Evolutionary conservation across 257 asterid genomes (phyloP).

Genomic region (Avicennia marina): DNA sequence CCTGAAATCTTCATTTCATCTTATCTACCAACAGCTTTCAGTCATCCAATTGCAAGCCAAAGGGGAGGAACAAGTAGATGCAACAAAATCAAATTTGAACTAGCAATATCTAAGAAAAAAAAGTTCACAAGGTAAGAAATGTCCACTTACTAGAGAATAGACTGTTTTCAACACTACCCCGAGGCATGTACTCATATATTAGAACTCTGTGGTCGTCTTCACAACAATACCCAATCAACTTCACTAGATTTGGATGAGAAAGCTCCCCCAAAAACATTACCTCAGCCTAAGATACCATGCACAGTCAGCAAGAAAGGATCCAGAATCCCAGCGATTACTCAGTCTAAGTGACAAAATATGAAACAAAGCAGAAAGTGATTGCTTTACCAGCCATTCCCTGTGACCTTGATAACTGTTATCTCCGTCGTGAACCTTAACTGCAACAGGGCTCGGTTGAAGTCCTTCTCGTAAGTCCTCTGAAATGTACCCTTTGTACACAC

Average conservation of each 20-base stretch:
- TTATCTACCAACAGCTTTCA: too few relatives aligned
- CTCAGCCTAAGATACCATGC: constrained; percentile 42
- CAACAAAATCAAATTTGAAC: too few relatives aligned
- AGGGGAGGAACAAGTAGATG: too few relatives aligned
- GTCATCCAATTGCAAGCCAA: too few relatives aligned
- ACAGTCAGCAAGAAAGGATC: neutral
- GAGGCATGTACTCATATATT: constrained; percentile 54
- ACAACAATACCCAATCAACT: constrained; percentile 64
- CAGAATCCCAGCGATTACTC: too few relatives aligned
- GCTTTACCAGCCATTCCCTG: constrained; percentile 88
- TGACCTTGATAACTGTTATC: constrained; percentile 93
- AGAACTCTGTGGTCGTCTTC: constrained; percentile 58
- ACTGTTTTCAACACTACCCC: constrained; percentile 64
- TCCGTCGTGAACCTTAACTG: constrained; percentile 92
- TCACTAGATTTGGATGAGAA: constrained; percentile 65
- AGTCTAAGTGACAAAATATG: too few relatives aligned
- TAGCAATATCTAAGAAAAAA: neutral
- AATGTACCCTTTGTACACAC: constrained; percentile 76
- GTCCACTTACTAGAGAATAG: constrained; percentile 50
- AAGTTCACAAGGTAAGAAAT: constrained; percentile 1
- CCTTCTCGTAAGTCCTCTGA: constrained; percentile 43
- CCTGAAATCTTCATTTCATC: too few relatives aligned
- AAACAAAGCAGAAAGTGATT: too few relatives aligned
- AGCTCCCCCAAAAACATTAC: constrained; percentile 67
- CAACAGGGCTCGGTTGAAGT: constrained; percentile 51